Evolutionary conservation across 2,329 filamentous ascomycete species (phyloP).

Genomic region (Herpotrichia juniperi): DNA sequence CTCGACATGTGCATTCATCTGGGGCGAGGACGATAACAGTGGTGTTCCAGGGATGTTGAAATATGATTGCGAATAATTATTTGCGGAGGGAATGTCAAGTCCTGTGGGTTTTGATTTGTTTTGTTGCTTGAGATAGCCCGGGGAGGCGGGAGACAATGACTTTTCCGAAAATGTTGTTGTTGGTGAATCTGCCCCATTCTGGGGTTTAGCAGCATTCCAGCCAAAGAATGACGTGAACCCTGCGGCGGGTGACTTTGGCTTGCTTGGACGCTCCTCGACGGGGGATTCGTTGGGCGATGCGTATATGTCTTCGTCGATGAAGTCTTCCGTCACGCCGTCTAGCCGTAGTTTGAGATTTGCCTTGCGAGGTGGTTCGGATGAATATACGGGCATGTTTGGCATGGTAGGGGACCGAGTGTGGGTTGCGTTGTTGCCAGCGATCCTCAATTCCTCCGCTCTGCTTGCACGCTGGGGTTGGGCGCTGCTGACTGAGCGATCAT

Average conservation of each 20-base stretch:
- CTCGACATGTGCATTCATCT: conserved; percentile 67
- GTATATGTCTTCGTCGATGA: conserved; percentile 43
- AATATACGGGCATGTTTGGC: conserved; percentile 46
- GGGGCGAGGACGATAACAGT: conserved; percentile 50
- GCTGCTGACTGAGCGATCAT: conserved; percentile 45
- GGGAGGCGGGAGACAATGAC: conserved; percentile 65
- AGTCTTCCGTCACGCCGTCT: conserved; percentile 45
- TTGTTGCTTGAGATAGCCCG: conserved; percentile 43
- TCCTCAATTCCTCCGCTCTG: conserved; percentile 32
- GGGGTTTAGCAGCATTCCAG: conserved; percentile 64
- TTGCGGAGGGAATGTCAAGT: conserved; percentile 59
- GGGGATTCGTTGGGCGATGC: conserved; percentile 31
- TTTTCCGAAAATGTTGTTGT: conserved; percentile 68
- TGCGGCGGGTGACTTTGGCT: conserved; percentile 53
- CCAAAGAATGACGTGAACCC: conserved; percentile 70
- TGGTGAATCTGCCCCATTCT: conserved; percentile 61
- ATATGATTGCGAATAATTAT: conserved; percentile 55
- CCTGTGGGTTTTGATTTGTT: conserved; percentile 49
- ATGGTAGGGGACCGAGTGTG: conserved; percentile 45
- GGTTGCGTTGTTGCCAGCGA: conserved; percentile 20
- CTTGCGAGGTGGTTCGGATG: conserved; percentile 29
- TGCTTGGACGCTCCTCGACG: conserved; percentile 28
- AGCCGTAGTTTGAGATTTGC: conserved; percentile 40
- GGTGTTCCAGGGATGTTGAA: conserved; percentile 56
- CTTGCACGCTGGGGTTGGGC: conserved; percentile 33